phyloP scores from a whole-genome alignment of 306 rosid species.

The Citrullus amarus region DNA sequence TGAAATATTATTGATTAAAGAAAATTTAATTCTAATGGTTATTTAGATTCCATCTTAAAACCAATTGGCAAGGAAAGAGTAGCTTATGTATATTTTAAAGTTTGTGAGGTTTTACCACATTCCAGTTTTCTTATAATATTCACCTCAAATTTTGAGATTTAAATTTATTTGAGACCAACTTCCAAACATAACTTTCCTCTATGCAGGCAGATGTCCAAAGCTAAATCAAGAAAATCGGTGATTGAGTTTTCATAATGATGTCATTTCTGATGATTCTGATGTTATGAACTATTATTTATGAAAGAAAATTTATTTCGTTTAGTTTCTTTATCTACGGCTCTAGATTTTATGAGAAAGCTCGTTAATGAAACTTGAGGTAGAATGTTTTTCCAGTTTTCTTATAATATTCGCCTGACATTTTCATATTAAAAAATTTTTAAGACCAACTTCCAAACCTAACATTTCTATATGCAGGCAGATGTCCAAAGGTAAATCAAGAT shows the following conservation, averaged over 20 bases:
- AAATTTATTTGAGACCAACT: conserved; percentile 11
- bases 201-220: conserved; percentile 74
- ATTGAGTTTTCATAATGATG: conserved; percentile 11
- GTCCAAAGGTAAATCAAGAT: conserved; percentile 47
- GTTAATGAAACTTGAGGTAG: neutral
- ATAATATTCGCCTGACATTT: neutral
- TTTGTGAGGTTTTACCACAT: too few relatives aligned
- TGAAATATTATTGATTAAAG: neutral
- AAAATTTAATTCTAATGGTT: neutral
- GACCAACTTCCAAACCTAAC: conserved; percentile 37
- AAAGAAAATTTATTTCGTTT: neutral
- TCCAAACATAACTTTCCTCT: conserved; percentile 36
- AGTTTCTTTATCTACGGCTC: neutral
- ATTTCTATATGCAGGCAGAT: conserved; percentile 62
- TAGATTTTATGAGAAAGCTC: neutral
- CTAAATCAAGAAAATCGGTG: conserved; percentile 47
- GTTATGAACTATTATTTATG: too few relatives aligned
- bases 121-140: neutral
- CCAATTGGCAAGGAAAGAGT: too few relatives aligned
- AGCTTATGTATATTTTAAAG: too few relatives aligned
- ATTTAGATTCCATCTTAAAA: too few relatives aligned
- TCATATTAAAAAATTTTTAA: neutral
- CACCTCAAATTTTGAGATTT: neutral
- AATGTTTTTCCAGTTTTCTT: neutral
- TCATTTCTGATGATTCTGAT: too few relatives aligned